Conservation (phyloP, 2,329 filamentous ascomycete genomes). For the Apiospora kogelbergensis region DNA sequence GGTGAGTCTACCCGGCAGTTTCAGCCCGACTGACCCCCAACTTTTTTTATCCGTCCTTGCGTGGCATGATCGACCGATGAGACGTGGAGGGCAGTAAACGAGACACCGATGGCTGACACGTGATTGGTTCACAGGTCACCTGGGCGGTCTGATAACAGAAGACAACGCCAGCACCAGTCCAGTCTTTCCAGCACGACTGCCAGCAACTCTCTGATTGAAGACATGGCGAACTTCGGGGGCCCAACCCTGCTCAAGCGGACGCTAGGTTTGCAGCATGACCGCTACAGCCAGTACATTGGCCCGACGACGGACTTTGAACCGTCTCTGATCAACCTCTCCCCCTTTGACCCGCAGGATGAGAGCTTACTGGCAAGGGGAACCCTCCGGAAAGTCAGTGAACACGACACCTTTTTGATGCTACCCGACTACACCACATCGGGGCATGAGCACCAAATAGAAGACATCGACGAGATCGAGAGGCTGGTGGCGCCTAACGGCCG, state of each 20-base stretch:
- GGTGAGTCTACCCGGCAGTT: slow-evolving; percentile 52
- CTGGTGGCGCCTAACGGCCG: slow-evolving; percentile 77
- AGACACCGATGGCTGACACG: slow-evolving; percentile 4
- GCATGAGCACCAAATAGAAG: slow-evolving; percentile 67
- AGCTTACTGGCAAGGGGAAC: slow-evolving; percentile 68
- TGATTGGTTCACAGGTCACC: slow-evolving; percentile 53
- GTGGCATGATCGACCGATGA: slow-evolving; percentile 2
- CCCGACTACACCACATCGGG: slow-evolving; percentile 73
- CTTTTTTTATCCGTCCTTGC: slow-evolving; percentile 11
- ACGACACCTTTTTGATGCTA: slow-evolving; percentile 78
- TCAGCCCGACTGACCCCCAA: slow-evolving; percentile 28
- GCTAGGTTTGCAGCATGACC: slow-evolving; percentile 73
- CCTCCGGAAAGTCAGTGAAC: slow-evolving; percentile 73
- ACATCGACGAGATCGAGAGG: slow-evolving; percentile 71
- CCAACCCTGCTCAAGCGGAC: slow-evolving; percentile 67
- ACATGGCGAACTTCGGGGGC: slow-evolving; percentile 69
- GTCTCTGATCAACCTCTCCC: slow-evolving; percentile 76
- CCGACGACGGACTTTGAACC: slow-evolving; percentile 82
- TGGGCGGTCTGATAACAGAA: slow-evolving; percentile 53
- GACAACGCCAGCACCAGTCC: slow-evolving; percentile 53
- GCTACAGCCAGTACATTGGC: slow-evolving; percentile 81
- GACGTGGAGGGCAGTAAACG: slow-evolving; percentile 3
- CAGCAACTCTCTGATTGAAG: slow-evolving; percentile 64
- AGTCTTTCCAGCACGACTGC: slow-evolving; percentile 62
- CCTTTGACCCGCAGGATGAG: slow-evolving; percentile 80